Percentiles rank a stretch among this genome's conserved stretches.
phyloP scores from a whole-genome alignment of 164 flowering plant genomes.

The grape (Vitis vinifera) region DNA sequence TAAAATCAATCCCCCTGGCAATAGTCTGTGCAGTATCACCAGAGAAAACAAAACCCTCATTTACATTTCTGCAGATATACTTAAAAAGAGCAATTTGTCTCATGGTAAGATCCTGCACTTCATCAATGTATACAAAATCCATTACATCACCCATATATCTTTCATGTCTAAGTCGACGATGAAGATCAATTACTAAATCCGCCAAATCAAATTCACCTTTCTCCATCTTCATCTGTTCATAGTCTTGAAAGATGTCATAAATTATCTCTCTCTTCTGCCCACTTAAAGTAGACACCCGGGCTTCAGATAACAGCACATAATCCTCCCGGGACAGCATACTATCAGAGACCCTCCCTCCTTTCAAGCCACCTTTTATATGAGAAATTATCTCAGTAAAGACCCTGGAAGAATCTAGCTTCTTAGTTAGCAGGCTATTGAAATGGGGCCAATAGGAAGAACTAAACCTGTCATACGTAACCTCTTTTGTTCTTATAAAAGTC shows the following conservation, averaged over 20 bases:
- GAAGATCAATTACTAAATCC: constrained; percentile 73
- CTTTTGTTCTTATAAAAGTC: constrained; percentile 44
- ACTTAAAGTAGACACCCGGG: constrained; percentile 46
- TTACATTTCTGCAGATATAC: constrained; percentile 56
- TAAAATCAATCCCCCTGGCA: constrained; percentile 61
- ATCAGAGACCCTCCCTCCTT: constrained; percentile 24
- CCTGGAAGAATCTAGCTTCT: constrained; percentile 57
- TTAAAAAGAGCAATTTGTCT: constrained; percentile 73
- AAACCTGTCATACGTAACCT: constrained; percentile 62
- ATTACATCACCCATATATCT: constrained; percentile 41
- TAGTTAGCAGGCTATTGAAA: constrained; percentile 49
- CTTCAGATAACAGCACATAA: constrained; percentile 47
- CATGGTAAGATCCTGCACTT: constrained; percentile 86
- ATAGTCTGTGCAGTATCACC: constrained; percentile 91
- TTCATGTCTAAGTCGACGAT: constrained; percentile 38
- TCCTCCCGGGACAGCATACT: constrained; percentile 41
- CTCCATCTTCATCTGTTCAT: constrained; percentile 57
- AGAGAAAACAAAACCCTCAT: constrained; percentile 71
- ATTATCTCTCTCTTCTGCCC: constrained; percentile 40
- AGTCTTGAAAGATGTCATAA: constrained; percentile 54
- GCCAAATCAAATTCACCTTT: constrained; percentile 70
- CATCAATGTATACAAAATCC: constrained; percentile 82
- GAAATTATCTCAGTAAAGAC: constrained; percentile 80
- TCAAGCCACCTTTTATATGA: constrained; percentile 65
- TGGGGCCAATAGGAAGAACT: constrained; percentile 70